Base-by-base conservation (phyloP, 1,139 yeast genomes). In the Kodamaea arcana region DNA sequence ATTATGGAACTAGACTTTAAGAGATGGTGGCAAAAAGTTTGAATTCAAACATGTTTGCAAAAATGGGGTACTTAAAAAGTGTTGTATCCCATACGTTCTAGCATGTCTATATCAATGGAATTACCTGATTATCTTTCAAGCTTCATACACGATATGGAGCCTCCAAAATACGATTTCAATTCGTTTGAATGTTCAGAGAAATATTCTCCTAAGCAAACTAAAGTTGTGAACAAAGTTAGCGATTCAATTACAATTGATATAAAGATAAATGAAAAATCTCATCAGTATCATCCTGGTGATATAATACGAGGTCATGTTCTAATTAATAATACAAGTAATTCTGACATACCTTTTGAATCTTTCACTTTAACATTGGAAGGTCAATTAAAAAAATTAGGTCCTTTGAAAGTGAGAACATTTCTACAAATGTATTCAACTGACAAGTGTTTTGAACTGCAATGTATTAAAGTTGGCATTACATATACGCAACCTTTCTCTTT, bases 401-500 rank as follows among this genome's bases (percentile, higher is more conserved):
- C 28, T 25, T 6, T 25, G 7, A 25, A 25, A 25, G 10, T 15
- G 6, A 25, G 11, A 14, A 53, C 53, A 37, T 57, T 53, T 33
- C 46, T 56, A 32, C 56, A 57, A 25, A 55, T 55, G 62, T 50
- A 55, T 6, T 48, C 51, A 51, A 47, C 53, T 3, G 50, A 51
- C 4, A 35, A 20, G 26, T 38, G n/a, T 34, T 51, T 24, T 53
- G 53, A 17, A 46, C 60, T 24, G 54, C 55, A 56, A 40, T 42
- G 54, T 3, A 51, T 65, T 24, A 47, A 46, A 24, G 47, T 50
- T 4, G 40, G 37, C 11, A 27, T 11, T 7, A 28, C 23, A 12
- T 47, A 49, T 33, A 45, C 48, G 22, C 37, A 46, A 2, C 44
- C 50, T 28, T 54, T 54, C 43, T 50, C 55, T 1, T 54, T 52